Conservation (phyloP, 305 asterid genomes). For the Fraxinus sp. region DNA sequence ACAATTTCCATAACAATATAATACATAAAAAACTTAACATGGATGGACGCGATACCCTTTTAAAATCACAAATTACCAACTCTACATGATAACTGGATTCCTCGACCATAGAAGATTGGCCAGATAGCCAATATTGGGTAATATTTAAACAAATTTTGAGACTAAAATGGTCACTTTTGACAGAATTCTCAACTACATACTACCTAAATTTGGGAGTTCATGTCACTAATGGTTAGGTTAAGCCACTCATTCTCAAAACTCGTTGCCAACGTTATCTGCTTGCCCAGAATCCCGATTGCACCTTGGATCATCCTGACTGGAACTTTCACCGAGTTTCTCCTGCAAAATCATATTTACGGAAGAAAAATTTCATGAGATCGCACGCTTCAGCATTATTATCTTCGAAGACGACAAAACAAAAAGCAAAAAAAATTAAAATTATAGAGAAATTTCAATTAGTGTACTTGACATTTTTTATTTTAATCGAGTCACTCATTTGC, state of each 20-base stretch:
- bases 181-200: slow-evolving; percentile 47
- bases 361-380: not conserved
- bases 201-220: slow-evolving; percentile 29
- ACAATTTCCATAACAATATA: slow-evolving; percentile 23
- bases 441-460: not conserved
- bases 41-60: not conserved
- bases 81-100: slow-evolving; percentile 36
- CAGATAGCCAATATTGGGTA: slow-evolving; percentile 30
- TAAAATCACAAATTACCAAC: slow-evolving; percentile 29
- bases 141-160: slow-evolving; percentile 27
- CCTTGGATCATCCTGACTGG: slow-evolving; percentile 70
- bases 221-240: slow-evolving; percentile 52
- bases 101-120: slow-evolving; percentile 36
- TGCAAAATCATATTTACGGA: slow-evolving; percentile 34
- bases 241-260: slow-evolving; percentile 32
- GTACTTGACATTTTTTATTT: not conserved
- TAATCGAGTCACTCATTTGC: not conserved
- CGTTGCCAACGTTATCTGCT: slow-evolving; percentile 34
- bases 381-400: not conserved
- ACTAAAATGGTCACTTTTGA: slow-evolving; percentile 41
- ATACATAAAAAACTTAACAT: slow-evolving; percentile 9
- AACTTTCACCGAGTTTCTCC: slow-evolving; percentile 73
- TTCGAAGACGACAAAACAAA: not conserved
- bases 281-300: slow-evolving; percentile 36
- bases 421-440: too few relatives aligned